Base-by-base conservation (phyloP, 2,329 filamentous ascomycete species). In the Alternaria sp. region DNA sequence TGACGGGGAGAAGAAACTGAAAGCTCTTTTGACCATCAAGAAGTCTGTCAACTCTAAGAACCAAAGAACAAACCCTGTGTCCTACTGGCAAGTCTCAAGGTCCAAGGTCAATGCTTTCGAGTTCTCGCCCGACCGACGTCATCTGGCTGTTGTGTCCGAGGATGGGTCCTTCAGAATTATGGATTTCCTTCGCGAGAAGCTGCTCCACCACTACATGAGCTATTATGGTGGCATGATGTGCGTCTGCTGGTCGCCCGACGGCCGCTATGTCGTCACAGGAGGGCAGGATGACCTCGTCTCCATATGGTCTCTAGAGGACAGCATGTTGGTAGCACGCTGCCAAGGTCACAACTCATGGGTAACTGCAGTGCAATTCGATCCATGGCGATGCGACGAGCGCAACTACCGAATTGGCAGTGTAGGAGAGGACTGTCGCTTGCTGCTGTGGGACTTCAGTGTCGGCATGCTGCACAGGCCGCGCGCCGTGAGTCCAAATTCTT, bases 281-380 rank as follows among this genome's bases (percentile, higher is more conserved):
- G 94, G 95, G 5, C 94, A 98, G 79, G 95, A 99, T 76, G 95
- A 99, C 76, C 83, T 98, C 9, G 91, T 99, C 12, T 96, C 93
- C 0, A 97, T 99, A 68, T 99, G 95, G 95, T 95, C 90, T 16
- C 85, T 97, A 38, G 86, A 89, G 41, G 95, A 98, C 72, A 89
- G 88, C 46, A 87, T 89, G 54, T 88, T 99, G 51, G 90, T 99
- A 51, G 95, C 94, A 18, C 88, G 95, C 64, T 98, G 95, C 76
- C 93, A 96, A 73, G 95, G 95, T 3, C 95, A 99, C 79, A 91
- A 96, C 65, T 97, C 93, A 5, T 99, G 93, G 93, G 94, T 99
- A 0, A 93, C 93, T 4, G 89, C 90, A 16, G 92, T 99, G 39
- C 92, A 93, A 4, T 99, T 98, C 76, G 95, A 99, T 76, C 93